phyloP scores from a whole-genome alignment of 805 yeast genomes.

The Lachancea cidri region DNA sequence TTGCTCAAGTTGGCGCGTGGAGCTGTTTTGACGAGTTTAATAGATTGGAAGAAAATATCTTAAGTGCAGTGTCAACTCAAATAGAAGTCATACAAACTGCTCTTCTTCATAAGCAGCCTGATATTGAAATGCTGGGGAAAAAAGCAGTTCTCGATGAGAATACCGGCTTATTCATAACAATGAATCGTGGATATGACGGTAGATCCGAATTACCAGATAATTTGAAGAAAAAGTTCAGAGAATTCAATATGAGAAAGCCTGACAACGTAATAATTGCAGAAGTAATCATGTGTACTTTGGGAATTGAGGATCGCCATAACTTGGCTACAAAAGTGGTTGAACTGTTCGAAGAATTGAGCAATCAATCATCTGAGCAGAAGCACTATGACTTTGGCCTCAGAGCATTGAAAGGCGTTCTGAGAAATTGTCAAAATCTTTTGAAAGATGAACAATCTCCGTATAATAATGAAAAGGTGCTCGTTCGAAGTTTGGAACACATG shows the following conservation, averaged over 20 bases:
- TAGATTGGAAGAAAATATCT: slow-evolving; percentile 59
- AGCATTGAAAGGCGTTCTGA: slow-evolving; percentile 64
- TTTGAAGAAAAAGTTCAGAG: slow-evolving; percentile 69
- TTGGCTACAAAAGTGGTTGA: slow-evolving; percentile 49
- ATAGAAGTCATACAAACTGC: slow-evolving; percentile 66
- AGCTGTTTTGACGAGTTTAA: slow-evolving; percentile 96
- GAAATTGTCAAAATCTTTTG: slow-evolving; percentile 49
- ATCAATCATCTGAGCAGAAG: slow-evolving; percentile 43
- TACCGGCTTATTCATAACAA: slow-evolving; percentile 78
- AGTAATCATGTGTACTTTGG: slow-evolving; percentile 67
- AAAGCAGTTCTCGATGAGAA: slow-evolving; percentile 37
- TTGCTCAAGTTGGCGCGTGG: slow-evolving; percentile 85
- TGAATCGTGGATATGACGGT: slow-evolving; percentile 88
- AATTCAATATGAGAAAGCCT: slow-evolving; percentile 68
- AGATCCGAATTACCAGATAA: slow-evolving; percentile 82
- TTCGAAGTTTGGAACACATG: slow-evolving; percentile 53
- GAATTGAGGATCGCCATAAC: slow-evolving; percentile 46
- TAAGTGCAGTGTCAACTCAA: slow-evolving; percentile 83
- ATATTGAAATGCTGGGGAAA: slow-evolving; percentile 42
- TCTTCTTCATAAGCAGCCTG: slow-evolving; percentile 22
- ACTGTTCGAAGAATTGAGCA: slow-evolving; percentile 46
- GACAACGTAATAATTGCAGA: slow-evolving; percentile 65
- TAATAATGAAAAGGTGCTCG: slow-evolving; percentile 32
- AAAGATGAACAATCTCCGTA: slow-evolving; percentile 18
- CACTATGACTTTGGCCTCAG: slow-evolving; percentile 93